Evolutionary conservation across 164 flowering plant genomes (phyloP).

Genomic region (Sedum album): DNA sequence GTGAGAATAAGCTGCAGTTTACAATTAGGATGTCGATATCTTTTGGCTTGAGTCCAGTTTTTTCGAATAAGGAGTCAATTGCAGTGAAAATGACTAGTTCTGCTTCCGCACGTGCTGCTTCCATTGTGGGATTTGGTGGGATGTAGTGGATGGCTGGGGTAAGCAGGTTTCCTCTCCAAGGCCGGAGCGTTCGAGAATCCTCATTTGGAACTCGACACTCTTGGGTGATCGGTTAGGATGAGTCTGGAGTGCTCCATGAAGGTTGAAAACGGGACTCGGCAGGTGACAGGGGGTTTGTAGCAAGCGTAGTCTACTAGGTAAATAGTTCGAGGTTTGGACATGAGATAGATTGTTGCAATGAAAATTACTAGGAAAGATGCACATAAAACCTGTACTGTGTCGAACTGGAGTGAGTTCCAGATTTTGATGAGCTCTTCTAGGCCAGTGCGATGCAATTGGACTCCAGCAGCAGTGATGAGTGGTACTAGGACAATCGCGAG

Average conservation of each 20-base stretch:
- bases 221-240: constrained; percentile 7
- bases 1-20: constrained; percentile 5
- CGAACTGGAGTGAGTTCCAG: constrained; percentile 6
- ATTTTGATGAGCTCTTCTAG: constrained; percentile 4
- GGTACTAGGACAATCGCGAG: constrained; percentile 8
- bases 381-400: neutral
- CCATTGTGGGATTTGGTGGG: constrained; percentile 9
- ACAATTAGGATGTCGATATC: constrained; percentile 9
- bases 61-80: neutral
- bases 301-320: constrained; percentile 9
- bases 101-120: constrained; percentile 5
- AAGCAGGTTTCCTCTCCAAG: constrained; percentile 7
- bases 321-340: constrained; percentile 4
- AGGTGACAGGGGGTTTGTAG: constrained; percentile 7
- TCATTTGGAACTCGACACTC: constrained; percentile 8
- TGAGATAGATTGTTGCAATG: constrained; percentile 4
- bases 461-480: neutral
- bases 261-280: constrained; percentile 8
- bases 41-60: constrained; percentile 5
- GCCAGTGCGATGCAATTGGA: neutral
- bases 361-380: constrained; percentile 1
- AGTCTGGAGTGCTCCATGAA: constrained; percentile 11
- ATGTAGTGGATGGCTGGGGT: constrained; percentile 9
- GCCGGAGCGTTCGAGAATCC: constrained; percentile 8
- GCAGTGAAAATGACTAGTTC: constrained; percentile 7